These are phyloP conservation scores for Cladosporium oxysporum DNA, from an alignment of 2,329 filamentous ascomycete species.

Conservation along the genomic window DNA sequence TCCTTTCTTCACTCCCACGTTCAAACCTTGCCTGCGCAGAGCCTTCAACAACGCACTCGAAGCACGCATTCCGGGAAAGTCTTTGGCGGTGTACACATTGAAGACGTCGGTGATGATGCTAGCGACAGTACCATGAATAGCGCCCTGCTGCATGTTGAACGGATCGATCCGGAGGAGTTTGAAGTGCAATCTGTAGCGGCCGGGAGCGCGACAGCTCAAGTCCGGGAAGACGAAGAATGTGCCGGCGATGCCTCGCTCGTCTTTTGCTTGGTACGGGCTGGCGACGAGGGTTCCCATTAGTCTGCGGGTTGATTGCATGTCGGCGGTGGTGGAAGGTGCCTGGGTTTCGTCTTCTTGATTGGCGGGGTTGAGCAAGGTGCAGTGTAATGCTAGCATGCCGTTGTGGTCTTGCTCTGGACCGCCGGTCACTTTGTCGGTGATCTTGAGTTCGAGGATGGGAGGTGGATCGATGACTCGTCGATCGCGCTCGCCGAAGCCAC, in stretches of 20 bases:
- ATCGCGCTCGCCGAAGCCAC: constrained; percentile 80
- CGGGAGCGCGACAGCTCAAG: constrained; percentile 75
- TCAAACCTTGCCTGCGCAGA: constrained; percentile 76
- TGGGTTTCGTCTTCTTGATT: constrained; percentile 66
- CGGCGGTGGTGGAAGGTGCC: constrained; percentile 45
- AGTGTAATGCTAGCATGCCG: constrained; percentile 64
- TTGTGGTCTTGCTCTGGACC: constrained; percentile 63
- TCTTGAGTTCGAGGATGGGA: constrained; percentile 73
- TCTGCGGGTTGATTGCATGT: constrained; percentile 67
- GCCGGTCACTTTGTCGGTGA: constrained; percentile 59
- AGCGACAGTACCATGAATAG: constrained; percentile 51
- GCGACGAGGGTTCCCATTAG: constrained; percentile 79
- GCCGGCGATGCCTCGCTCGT: constrained; percentile 71
- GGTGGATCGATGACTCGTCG: constrained; percentile 80
- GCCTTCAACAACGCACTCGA: constrained; percentile 73
- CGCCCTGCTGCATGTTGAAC: constrained; percentile 55
- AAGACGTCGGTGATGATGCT: constrained; percentile 68
- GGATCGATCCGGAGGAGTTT: constrained; percentile 72
- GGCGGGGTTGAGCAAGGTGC: constrained; percentile 71
- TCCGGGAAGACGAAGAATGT: constrained; percentile 88
- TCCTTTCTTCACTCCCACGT: constrained; percentile 84
- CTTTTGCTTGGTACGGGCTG: constrained; percentile 73
- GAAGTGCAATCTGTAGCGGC: constrained; percentile 74
- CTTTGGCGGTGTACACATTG: constrained; percentile 78
- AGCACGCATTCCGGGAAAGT: constrained; percentile 81